A percentile compares a stretch with the other conserved stretches of the same genome.
Evolutionary conservation across 257 asterid species (phyloP).

Genomic region (Nicotiana knightiana): DNA sequence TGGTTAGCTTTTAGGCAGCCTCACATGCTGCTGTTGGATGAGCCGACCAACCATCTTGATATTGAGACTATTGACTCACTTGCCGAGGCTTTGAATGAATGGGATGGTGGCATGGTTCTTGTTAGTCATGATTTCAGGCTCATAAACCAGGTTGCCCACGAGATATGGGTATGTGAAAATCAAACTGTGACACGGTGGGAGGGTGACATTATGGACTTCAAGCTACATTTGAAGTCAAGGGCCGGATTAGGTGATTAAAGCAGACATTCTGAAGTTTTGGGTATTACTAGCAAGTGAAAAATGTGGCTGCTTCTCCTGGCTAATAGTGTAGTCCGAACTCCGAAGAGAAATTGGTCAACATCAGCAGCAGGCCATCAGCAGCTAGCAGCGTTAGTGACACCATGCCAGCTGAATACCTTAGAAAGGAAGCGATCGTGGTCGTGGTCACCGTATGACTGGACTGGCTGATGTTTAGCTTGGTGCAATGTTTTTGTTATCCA

Average conservation of each 20-base stretch:
- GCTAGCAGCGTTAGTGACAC: neutral
- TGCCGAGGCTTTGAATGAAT: constrained; percentile 91
- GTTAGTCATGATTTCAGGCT: constrained; percentile 98
- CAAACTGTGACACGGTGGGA: constrained; percentile 81
- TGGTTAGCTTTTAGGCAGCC: constrained; percentile 97
- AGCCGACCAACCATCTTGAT: constrained; percentile 97
- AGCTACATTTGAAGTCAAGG: constrained; percentile 66
- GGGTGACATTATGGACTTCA: constrained; percentile 92
- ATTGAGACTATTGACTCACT: constrained; percentile 92
- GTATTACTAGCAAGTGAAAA: neutral
- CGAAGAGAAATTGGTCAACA: neutral
- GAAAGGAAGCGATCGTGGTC: neutral
- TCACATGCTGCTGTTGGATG: constrained; percentile 79
- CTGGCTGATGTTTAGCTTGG: neutral
- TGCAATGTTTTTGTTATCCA: neutral
- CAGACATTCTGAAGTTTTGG: neutral
- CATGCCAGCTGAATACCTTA: neutral
- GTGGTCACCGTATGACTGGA: neutral
- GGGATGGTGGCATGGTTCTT: constrained; percentile 98
- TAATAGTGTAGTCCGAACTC: neutral
- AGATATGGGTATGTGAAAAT: constrained; percentile 96
- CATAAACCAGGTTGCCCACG: constrained; percentile 94
- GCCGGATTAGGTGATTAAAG: constrained; percentile 53
- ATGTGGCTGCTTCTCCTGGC: neutral
- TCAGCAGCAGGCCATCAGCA: neutral